Conservation (phyloP, 495 filamentous ascomycete species). For the Penicillium paradoxum region DNA sequence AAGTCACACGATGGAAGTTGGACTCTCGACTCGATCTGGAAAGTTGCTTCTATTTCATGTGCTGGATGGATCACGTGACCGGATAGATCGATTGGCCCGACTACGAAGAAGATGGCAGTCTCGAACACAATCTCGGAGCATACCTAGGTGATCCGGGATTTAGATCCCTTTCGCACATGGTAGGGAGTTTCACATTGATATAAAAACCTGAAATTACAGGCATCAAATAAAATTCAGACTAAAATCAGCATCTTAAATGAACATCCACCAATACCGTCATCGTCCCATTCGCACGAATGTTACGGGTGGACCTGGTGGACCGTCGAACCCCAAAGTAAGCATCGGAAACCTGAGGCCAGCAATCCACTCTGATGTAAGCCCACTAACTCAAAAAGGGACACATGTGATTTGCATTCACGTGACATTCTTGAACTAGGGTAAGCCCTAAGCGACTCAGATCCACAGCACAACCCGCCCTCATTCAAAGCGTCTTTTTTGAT, state of each 20-base stretch:
- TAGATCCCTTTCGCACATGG: background rate
- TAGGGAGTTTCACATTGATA: too few species aligned
- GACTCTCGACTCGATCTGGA: background rate
- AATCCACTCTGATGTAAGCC: slow-evolving; percentile 9
- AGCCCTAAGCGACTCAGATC: slow-evolving; percentile 41
- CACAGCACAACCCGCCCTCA: slow-evolving; percentile 43
- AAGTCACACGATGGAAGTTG: background rate
- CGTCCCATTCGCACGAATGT: background rate
- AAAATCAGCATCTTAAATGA: background rate
- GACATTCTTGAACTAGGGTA: slow-evolving; percentile 20
- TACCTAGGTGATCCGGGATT: too few species aligned
- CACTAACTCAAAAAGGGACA: slow-evolving; percentile 14
- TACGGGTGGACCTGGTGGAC: slow-evolving; percentile 8
- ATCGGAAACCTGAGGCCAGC: slow-evolving; percentile 2
- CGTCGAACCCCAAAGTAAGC: slow-evolving; percentile 2
- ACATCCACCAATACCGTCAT: slow-evolving; percentile 1
- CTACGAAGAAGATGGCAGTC: background rate
- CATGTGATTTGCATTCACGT: too few species aligned
- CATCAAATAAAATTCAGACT: background rate
- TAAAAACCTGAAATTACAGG: background rate
- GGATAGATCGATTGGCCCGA: slow-evolving; percentile 15
- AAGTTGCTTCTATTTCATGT: background rate
- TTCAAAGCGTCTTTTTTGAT: slow-evolving; percentile 37
- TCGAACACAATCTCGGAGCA: background rate
- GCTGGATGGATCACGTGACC: slow-evolving; percentile 14